phyloP scores from a whole-genome alignment of 352 stramenopile genomes.

The Elongisporangium anandrum region DNA sequence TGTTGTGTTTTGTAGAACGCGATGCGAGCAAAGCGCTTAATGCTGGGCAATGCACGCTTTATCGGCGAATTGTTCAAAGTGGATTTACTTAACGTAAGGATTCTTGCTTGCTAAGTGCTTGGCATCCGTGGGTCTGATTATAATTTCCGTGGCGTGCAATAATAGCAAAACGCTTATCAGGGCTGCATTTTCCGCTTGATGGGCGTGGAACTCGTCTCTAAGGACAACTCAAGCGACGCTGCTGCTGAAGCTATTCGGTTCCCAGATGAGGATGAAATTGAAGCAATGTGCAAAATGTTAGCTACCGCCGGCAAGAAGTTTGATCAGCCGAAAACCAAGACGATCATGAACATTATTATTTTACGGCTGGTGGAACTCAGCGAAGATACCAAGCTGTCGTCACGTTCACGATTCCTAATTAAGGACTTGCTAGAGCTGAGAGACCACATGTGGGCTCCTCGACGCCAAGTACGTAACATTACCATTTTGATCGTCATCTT shows the following conservation, averaged over 20 bases:
- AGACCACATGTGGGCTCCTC: conserved; percentile 84
- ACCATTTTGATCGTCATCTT: neutral
- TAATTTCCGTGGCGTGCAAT: neutral
- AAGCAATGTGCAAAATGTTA: conserved; percentile 86
- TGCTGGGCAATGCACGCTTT: conserved; percentile 88
- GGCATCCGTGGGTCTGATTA: neutral
- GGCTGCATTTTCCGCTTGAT: conserved; percentile 78
- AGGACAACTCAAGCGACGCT: conserved; percentile 30
- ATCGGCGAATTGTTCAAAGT: conserved; percentile 87
- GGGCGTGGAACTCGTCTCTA: conserved; percentile 61
- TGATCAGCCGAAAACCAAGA: conserved; percentile 69
- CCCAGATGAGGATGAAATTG: conserved; percentile 79
- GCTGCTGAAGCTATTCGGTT: conserved; percentile 69
- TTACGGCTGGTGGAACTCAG: conserved; percentile 81
- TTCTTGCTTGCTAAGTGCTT: neutral
- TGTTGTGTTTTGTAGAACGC: conserved; percentile 22
- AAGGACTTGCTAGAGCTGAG: conserved; percentile 84
- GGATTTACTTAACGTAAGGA: conserved; percentile 69
- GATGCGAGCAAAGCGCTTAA: conserved; percentile 61
- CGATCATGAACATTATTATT: conserved; percentile 85
- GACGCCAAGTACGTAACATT: conserved; percentile 46
- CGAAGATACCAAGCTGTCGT: conserved; percentile 63
- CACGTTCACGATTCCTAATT: conserved; percentile 72
- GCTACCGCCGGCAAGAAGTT: conserved; percentile 84
- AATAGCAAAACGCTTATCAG: conserved; percentile 67